phyloP scores from a whole-genome alignment of 495 filamentous ascomycete species.

The Aspergillus bertholletiae region DNA sequence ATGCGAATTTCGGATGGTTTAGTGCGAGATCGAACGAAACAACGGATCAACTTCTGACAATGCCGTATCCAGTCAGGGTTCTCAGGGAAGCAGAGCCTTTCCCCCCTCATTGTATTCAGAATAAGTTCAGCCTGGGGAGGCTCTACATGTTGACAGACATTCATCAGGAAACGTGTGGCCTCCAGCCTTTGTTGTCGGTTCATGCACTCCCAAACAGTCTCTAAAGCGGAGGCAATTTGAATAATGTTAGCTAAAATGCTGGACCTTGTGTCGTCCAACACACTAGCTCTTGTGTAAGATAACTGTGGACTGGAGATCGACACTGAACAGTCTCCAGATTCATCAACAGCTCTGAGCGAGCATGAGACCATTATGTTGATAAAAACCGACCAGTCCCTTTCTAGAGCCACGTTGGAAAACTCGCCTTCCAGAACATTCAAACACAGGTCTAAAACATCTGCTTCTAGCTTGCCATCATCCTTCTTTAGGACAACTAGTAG shows the following conservation, averaged over 20 bases:
- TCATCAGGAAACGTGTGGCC: constrained; percentile 35
- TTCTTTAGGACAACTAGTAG: constrained; percentile 51
- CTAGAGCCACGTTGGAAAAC: constrained; percentile 29
- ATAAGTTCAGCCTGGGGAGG: constrained; percentile 42
- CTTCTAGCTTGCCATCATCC: constrained; percentile 50
- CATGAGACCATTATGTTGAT: constrained; percentile 58
- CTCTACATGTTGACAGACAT: constrained; percentile 36
- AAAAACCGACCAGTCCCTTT: constrained; percentile 31
- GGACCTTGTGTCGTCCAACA: constrained; percentile 35
- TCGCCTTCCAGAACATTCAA: constrained; percentile 41
- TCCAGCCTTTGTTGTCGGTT: constrained; percentile 35
- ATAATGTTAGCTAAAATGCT: constrained; percentile 38
- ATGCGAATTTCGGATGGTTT: constrained; percentile 66
- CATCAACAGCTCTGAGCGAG: constrained; percentile 53
- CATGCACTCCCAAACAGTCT: constrained; percentile 41
- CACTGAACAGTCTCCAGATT: constrained; percentile 17
- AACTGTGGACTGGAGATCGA: constrained; percentile 21
- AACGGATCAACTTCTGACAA: constrained; percentile 55
- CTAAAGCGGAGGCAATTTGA: constrained; percentile 36
- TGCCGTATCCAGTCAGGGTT: constrained; percentile 64
- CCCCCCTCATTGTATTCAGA: constrained; percentile 33
- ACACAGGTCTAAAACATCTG: constrained; percentile 52
- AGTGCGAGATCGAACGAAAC: constrained; percentile 61
- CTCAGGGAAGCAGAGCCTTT: constrained; percentile 66
- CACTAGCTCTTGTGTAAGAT: constrained; percentile 16